These are phyloP conservation scores for Tuber brumale DNA, from an alignment of 495 filamentous ascomycete species.

Conservation along the genomic window DNA sequence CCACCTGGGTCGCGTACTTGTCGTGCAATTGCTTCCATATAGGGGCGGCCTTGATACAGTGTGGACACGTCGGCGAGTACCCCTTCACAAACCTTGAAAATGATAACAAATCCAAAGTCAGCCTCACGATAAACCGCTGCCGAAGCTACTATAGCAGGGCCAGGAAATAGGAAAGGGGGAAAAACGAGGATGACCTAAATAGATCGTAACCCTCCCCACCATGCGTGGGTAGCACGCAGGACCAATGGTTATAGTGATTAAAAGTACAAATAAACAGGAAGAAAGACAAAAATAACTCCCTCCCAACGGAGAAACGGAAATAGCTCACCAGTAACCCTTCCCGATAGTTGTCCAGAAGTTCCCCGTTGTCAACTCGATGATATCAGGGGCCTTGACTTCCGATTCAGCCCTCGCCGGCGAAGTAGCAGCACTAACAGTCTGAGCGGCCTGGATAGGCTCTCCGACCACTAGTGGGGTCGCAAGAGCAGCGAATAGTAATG, in stretches of 20 bases:
- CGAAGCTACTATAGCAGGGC: background rate
- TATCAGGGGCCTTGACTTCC: slow-evolving; percentile 33
- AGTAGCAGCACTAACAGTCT: background rate
- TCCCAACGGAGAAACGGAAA: background rate
- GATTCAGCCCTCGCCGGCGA: slow-evolving; percentile 16
- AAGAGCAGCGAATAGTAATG: slow-evolving; percentile 29
- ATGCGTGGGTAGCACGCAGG: background rate
- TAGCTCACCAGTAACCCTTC: slow-evolving; percentile 40
- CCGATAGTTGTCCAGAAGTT: slow-evolving; percentile 36
- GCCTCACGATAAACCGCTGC: slow-evolving; percentile 15
- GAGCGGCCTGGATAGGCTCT: slow-evolving; percentile 13
- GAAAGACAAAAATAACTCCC: background rate
- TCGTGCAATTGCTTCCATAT: slow-evolving; percentile 91
- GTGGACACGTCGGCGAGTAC: slow-evolving; percentile 58
- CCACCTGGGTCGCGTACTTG: slow-evolving; percentile 85
- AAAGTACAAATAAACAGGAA: slow-evolving; percentile 6
- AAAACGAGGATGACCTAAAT: background rate
- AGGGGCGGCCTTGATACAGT: slow-evolving; percentile 75
- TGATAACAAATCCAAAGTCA: slow-evolving; percentile 42
- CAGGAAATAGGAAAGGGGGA: background rate
- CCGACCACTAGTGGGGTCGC: slow-evolving; percentile 13
- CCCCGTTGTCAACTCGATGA: slow-evolving; percentile 32
- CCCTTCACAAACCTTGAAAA: slow-evolving; percentile 62
- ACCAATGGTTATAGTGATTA: slow-evolving; percentile 4
- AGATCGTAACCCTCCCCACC: background rate